Evolutionary conservation across 805 yeast species (phyloP).

Genomic region (Cephaloascus fragrans): DNA sequence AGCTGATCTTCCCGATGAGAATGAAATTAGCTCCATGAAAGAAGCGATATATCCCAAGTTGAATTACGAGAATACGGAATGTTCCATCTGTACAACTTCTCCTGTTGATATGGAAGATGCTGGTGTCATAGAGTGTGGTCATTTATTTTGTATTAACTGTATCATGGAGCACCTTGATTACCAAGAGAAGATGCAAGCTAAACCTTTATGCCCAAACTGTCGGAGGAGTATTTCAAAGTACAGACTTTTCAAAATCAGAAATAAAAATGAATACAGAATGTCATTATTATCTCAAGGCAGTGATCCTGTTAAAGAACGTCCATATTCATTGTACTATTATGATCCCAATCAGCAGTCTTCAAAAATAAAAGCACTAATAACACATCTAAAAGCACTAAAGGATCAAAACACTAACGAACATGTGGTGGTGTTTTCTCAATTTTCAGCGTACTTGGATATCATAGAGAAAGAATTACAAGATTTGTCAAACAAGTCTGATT

Average conservation of each 20-base stretch:
- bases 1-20: slow-evolving; percentile 5
- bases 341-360: slow-evolving; percentile 54
- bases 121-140: slow-evolving; percentile 71
- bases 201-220: slow-evolving; percentile 69
- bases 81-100: slow-evolving; percentile 74
- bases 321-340: slow-evolving; percentile 25
- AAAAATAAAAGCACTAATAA: slow-evolving; percentile 59
- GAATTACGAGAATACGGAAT: slow-evolving; percentile 46
- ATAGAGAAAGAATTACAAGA: slow-evolving; percentile 50
- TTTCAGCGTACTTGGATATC: slow-evolving; percentile 71
- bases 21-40: slow-evolving; percentile 11
- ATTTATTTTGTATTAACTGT: slow-evolving; percentile 68
- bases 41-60: slow-evolving; percentile 20
- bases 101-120: slow-evolving; percentile 46
- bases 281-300: not conserved
- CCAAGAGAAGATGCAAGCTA: slow-evolving; percentile 38
- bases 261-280: not conserved
- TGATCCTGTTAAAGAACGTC: not conserved
- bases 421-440: slow-evolving; percentile 85
- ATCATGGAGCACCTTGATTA: slow-evolving; percentile 65
- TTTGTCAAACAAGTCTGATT: slow-evolving; percentile 24
- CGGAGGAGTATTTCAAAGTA: slow-evolving; percentile 42
- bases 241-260: slow-evolving; percentile 34
- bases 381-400: slow-evolving; percentile 44
- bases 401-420: slow-evolving; percentile 56